phyloP scores from a whole-genome alignment of 2,329 filamentous ascomycete genomes.

The Ascochyta rabiei region DNA sequence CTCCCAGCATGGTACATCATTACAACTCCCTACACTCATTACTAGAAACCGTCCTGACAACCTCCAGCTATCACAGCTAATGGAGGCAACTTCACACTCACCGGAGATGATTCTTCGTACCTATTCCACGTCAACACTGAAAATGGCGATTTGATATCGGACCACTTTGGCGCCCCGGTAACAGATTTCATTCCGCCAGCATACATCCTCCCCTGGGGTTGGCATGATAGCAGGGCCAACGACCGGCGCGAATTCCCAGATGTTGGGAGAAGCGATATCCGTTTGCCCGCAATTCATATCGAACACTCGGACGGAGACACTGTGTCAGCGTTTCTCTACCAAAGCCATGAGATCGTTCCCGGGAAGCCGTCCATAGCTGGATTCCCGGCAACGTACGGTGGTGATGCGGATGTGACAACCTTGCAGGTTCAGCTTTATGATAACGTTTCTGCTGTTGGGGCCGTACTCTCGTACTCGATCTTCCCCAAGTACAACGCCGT shows the following conservation, averaged over 20 bases:
- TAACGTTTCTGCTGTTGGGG: conserved; percentile 62
- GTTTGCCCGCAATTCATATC: conserved; percentile 66
- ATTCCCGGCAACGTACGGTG: conserved; percentile 65
- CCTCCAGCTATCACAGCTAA: conserved; percentile 57
- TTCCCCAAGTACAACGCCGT: conserved; percentile 68
- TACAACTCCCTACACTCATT: neutral
- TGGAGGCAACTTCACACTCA: conserved; percentile 63
- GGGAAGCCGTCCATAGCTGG: conserved; percentile 65
- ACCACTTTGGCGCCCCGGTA: conserved; percentile 66
- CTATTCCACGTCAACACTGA: conserved; percentile 66
- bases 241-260: conserved; percentile 68
- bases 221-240: conserved; percentile 59
- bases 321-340: conserved; percentile 64
- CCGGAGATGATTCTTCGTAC: conserved; percentile 64
- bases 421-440: conserved; percentile 65
- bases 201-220: conserved; percentile 54
- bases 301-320: conserved; percentile 64
- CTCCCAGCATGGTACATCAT: conserved; percentile 7
- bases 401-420: conserved; percentile 62
- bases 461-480: conserved; percentile 67
- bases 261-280: conserved; percentile 67
- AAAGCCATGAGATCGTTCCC: conserved; percentile 60
- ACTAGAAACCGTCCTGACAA: neutral
- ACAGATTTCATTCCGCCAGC: conserved; percentile 59
- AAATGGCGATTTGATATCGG: conserved; percentile 63